Conservation (phyloP, 768 basidiomycete species). For the Pleurotus eryngii region DNA sequence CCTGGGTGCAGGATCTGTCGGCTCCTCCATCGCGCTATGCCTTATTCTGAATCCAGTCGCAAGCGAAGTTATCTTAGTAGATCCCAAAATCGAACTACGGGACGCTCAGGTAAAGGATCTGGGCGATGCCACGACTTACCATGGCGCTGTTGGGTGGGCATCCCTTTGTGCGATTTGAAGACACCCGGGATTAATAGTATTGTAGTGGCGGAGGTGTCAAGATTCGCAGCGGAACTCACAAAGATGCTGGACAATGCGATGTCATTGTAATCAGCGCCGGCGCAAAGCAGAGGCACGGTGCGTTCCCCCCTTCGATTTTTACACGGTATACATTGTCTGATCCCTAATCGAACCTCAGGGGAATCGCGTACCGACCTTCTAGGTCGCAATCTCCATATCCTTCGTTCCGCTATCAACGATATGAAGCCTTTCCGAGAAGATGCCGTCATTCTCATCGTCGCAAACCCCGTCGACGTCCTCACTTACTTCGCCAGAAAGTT, state of each 20-base stretch:
- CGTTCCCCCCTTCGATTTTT: not conserved
- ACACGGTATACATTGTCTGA: not conserved
- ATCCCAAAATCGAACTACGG: constrained; percentile 8
- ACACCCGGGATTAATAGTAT: no score
- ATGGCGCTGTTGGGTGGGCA: not conserved
- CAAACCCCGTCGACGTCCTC: constrained; percentile 14
- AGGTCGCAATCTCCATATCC: constrained; percentile 11
- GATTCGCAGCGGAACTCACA: constrained; percentile 3
- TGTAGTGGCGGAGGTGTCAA: constrained; percentile 6
- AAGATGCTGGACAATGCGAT: constrained; percentile 13
- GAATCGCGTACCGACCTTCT: constrained; percentile 12
- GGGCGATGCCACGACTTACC: constrained; percentile 8
- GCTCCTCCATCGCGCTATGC: constrained; percentile 12
- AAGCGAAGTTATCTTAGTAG: constrained; percentile 10
- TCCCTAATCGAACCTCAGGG: not conserved
- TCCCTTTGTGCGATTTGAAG: not conserved
- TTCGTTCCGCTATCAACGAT: constrained; percentile 6
- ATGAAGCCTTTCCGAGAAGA: constrained; percentile 13
- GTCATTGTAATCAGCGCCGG: constrained; percentile 14
- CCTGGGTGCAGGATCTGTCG: constrained; percentile 15
- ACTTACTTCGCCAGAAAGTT: constrained; percentile 12
- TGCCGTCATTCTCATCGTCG: constrained; percentile 12
- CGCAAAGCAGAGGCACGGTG: constrained; percentile 12
- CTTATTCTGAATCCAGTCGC: constrained; percentile 11
- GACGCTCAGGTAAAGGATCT: constrained; percentile 14